Conservation (phyloP, 768 basidiomycete species). For the Phlebiopsis flavidoalba region DNA sequence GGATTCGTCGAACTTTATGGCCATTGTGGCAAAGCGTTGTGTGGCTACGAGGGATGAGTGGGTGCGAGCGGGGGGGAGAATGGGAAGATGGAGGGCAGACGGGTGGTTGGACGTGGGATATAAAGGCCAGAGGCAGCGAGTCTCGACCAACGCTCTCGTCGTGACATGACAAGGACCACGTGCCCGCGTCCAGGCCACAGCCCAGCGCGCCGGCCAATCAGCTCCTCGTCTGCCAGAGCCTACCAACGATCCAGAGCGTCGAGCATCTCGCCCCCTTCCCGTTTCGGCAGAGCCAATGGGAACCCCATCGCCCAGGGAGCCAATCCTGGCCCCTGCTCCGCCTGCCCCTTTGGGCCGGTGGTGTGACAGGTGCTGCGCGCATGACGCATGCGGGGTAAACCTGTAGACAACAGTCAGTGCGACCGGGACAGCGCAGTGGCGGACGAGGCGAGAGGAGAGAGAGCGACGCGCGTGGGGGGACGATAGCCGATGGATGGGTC, state of each 20-base stretch:
- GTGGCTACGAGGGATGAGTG: background rate
- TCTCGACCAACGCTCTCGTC: constrained; percentile 8
- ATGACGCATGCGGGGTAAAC: background rate
- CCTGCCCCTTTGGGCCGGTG: background rate
- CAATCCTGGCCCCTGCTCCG: background rate
- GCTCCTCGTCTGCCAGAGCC: background rate
- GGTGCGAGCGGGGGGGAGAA: background rate
- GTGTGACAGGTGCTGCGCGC: background rate
- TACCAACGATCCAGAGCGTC: constrained; percentile 7
- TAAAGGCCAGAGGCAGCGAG: background rate
- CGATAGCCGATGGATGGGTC: background rate
- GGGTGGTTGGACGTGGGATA: background rate
- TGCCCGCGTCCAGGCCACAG: constrained; percentile 7
- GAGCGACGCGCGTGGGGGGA: background rate
- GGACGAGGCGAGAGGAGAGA: background rate
- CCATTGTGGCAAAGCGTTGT: background rate
- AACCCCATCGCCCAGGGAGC: background rate
- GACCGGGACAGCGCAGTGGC: background rate
- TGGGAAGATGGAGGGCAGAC: background rate
- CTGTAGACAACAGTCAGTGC: background rate
- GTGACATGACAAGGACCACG: constrained; percentile 8
- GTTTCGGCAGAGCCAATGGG: constrained; percentile 3
- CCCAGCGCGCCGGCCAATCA: constrained; percentile 4
- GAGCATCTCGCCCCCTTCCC: constrained; percentile 2
- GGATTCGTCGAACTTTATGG: constrained; percentile 2